phyloP scores from a whole-genome alignment of 176 grass and related monocot species.

The Oropetium thomaeum region DNA sequence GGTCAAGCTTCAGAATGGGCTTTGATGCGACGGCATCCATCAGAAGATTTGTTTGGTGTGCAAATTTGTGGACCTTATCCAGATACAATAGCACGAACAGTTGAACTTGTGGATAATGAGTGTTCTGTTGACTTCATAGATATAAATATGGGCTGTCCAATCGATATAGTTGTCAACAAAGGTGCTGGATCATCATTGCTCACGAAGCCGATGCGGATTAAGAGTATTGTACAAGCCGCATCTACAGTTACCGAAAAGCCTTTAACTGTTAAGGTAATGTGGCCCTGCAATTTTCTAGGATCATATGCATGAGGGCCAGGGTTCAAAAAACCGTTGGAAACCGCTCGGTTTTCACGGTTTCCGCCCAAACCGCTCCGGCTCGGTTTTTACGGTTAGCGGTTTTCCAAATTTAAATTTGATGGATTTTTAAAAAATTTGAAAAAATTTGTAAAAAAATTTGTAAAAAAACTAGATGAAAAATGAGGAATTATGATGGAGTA shows the following conservation, averaged over 20 bases:
- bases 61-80: constrained; percentile 94
- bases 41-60: constrained; percentile 88
- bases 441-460: too few relatives aligned
- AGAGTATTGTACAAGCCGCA: constrained; percentile 76
- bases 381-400: too few relatives aligned
- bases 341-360: too few relatives aligned
- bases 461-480: too few relatives aligned
- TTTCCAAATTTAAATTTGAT: too few relatives aligned
- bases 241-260: constrained; percentile 55
- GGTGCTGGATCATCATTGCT: constrained; percentile 88
- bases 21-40: constrained; percentile 75
- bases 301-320: background rate
- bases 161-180: constrained; percentile 85
- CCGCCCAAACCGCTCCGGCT: too few relatives aligned
- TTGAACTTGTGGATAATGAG: constrained; percentile 82
- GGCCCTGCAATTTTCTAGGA: background rate
- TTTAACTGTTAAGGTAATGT: constrained; percentile 80
- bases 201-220: constrained; percentile 81
- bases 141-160: constrained; percentile 98
- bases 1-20: constrained; percentile 98
- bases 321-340: too few relatives aligned
- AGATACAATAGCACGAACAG: constrained; percentile 68
- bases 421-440: too few relatives aligned
- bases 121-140: constrained; percentile 85
- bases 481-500: too few relatives aligned